Percentiles rank a stretch among this genome's conserved stretches.
These are phyloP conservation scores for Coemansia sp. DNA, from an alignment of 192 early-diverging fungal genomes.

Conservation along the genomic window DNA sequence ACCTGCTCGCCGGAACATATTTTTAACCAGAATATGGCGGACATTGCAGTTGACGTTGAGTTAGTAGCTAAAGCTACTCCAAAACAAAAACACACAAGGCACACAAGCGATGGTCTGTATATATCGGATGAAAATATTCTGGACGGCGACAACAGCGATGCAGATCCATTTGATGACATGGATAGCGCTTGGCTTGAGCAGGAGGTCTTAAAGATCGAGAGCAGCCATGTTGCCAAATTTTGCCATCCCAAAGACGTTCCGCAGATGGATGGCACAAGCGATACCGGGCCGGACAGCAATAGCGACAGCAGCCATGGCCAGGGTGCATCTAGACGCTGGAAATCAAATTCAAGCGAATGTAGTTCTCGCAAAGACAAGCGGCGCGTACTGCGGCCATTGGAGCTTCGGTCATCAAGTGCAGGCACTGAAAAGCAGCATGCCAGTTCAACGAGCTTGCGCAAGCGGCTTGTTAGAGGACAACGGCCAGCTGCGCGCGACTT, in stretches of 20 bases:
- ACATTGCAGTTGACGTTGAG: neutral
- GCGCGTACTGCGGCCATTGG: constrained; percentile 1
- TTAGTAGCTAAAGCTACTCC: neutral
- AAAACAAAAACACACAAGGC: neutral
- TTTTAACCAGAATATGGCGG: neutral
- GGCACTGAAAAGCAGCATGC: neutral
- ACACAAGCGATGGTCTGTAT: neutral
- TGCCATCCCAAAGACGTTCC: neutral
- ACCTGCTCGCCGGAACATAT: neutral
- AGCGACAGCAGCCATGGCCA: neutral
- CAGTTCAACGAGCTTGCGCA: neutral
- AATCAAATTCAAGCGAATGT: neutral
- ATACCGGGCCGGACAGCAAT: neutral
- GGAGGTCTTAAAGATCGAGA: constrained; percentile 6
- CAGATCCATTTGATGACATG: neutral
- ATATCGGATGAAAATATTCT: neutral
- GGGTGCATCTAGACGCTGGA: neutral
- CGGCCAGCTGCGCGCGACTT: neutral
- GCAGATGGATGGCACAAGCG: constrained; percentile 10
- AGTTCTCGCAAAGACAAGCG: neutral
- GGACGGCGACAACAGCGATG: neutral
- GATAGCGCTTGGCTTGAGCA: constrained; percentile 7
- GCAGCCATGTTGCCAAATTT: neutral
- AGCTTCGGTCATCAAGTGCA: neutral
- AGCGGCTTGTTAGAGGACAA: neutral